A percentile compares a stretch with the other conserved stretches of the same genome.
Conservation (phyloP, 768 basidiomycete genomes). For the Auricularia sp. region DNA sequence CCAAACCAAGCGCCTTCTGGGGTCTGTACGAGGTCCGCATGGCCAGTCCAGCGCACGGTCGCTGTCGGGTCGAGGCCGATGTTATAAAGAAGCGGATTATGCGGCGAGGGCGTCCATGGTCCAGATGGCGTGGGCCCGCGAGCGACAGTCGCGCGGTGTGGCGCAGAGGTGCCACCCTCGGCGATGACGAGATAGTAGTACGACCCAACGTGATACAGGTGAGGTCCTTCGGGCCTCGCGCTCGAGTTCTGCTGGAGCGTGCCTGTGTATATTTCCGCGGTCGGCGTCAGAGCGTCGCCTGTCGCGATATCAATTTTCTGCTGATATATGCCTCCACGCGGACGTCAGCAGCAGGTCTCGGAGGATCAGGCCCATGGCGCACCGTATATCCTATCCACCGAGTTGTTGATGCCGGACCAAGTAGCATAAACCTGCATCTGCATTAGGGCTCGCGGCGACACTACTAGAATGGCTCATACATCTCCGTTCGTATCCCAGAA, state of each 20-base stretch:
- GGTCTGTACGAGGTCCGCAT: constrained; percentile 4
- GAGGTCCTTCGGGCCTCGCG: background rate
- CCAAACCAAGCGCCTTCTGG: constrained; percentile 3
- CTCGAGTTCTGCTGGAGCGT: background rate
- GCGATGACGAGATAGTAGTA: background rate
- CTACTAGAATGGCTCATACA: constrained; percentile 8
- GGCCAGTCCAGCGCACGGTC: constrained; percentile 2
- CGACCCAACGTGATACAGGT: background rate
- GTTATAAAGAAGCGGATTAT: constrained; percentile 5
- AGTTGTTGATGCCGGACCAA: constrained; percentile 1
- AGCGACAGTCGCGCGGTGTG: background rate
- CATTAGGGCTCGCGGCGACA: background rate
- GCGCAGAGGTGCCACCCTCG: background rate
- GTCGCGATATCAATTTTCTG: background rate
- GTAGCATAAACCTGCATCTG: background rate
- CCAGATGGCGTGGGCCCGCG: background rate
- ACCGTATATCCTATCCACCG: background rate
- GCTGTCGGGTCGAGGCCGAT: background rate
- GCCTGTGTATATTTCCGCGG: background rate
- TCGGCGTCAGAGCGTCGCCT: background rate
- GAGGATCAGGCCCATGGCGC: background rate
- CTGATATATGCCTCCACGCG: background rate
- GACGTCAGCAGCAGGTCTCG: too few species aligned
- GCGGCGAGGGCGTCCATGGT: constrained; percentile 1
- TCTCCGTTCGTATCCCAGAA: constrained; percentile 15